Percentiles rank a stretch among this genome's conserved stretches.
Conservation (phyloP, 2,329 filamentous ascomycete genomes). For the Colletotrichum tabaci region DNA sequence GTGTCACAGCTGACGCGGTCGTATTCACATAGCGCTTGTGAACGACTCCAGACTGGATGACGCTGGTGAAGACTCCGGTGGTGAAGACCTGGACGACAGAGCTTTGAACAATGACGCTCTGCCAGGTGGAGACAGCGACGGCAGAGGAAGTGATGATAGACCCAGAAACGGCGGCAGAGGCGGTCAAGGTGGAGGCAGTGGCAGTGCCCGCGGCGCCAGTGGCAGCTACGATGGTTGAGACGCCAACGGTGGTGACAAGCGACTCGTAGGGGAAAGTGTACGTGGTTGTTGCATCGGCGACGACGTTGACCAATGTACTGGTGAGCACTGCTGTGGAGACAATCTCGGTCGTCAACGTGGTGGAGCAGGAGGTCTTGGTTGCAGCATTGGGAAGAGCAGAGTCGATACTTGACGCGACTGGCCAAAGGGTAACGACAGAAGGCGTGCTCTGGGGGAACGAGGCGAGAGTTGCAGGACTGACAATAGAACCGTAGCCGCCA, state of each 20-base stretch:
- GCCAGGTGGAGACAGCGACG: conserved; percentile 49
- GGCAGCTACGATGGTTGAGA: conserved; percentile 47
- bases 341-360: not conserved
- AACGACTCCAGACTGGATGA: conserved; percentile 15
- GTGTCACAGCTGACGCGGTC: conserved; percentile 24
- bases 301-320: conserved; percentile 57
- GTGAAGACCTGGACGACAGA: conserved; percentile 25
- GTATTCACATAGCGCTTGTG: conserved; percentile 26
- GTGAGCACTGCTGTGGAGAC: conserved; percentile 48
- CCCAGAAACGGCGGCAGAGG: not conserved
- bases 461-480: not conserved
- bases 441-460: not conserved
- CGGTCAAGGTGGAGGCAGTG: conserved; percentile 14
- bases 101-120: conserved; percentile 39
- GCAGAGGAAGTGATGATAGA: not conserved
- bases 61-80: conserved; percentile 9
- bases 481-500: conserved; percentile 13
- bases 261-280: conserved; percentile 49
- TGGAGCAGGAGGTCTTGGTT: conserved; percentile 25
- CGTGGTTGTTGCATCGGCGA: conserved; percentile 56
- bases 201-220: conserved; percentile 43
- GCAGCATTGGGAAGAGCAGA: conserved; percentile 11
- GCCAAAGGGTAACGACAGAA: conserved; percentile 34
- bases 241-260: conserved; percentile 36
- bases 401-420: not conserved